These are phyloP conservation scores for Colletotrichum truncatum DNA, from an alignment of 2,329 filamentous ascomycete genomes.

Conservation along the genomic window DNA sequence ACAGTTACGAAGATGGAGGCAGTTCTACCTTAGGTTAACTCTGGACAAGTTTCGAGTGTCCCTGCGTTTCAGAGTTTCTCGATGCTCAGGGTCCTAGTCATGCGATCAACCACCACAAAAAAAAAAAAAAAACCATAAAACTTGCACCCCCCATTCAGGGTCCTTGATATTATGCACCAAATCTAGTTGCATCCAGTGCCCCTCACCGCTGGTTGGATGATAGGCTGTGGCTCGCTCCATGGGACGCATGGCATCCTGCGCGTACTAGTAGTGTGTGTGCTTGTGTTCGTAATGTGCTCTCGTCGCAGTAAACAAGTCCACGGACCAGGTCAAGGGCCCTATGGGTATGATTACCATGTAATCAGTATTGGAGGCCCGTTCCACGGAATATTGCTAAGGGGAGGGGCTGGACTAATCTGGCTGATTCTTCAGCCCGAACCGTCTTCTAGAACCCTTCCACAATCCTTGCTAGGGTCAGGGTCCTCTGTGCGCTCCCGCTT, in stretches of 20 bases:
- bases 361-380: neutral
- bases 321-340: conserved; percentile 13
- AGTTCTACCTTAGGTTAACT: neutral
- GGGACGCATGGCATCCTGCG: conserved; percentile 5
- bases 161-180: conserved; percentile 16
- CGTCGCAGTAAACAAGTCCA: conserved; percentile 1
- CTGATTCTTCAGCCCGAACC: conserved; percentile 24
- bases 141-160: conserved; percentile 17
- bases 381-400: conserved; percentile 6
- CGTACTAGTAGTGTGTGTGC: neutral
- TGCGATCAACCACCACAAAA: conserved; percentile 5
- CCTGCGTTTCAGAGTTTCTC: conserved; percentile 22
- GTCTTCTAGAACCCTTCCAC: conserved; percentile 30
- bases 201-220: conserved; percentile 24
- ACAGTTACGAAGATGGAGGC: neutral
- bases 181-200: neutral
- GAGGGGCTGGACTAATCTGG: conserved; percentile 6
- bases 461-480: conserved; percentile 25
- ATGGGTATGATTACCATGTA: conserved; percentile 6
- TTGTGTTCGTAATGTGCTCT: too few species aligned
- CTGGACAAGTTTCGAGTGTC: conserved; percentile 21
- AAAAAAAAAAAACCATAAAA: neutral
- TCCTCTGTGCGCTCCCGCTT: conserved; percentile 20
- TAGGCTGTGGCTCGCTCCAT: neutral
- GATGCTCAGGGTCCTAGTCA: conserved; percentile 29